A percentile compares a stretch with the other conserved stretches of the same genome.
These are phyloP conservation scores for Echeveria elegans DNA, from an alignment of 164 flowering plant genomes.

Conservation along the genomic window DNA sequence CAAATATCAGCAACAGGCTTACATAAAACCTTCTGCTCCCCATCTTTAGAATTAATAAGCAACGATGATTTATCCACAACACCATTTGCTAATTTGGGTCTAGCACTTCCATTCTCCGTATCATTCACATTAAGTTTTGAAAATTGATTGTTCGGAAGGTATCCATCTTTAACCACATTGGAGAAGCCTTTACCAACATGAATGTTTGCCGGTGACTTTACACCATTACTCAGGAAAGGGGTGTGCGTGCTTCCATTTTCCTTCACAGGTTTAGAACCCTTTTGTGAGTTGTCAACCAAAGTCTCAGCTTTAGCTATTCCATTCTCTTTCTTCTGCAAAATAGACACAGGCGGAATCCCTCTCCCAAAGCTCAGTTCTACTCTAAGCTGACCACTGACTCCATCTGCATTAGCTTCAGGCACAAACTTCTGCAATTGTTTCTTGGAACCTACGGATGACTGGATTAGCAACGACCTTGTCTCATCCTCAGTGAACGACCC, in stretches of 20 bases:
- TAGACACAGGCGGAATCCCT: conserved; percentile 14
- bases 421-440: conserved; percentile 32
- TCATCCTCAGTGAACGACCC: conserved; percentile 92
- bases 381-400: conserved; percentile 13
- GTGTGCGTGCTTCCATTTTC: conserved; percentile 34
- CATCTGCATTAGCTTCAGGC: conserved; percentile 28
- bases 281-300: conserved; percentile 3
- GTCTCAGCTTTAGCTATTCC: conserved; percentile 1
- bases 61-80: conserved; percentile 14
- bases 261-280: conserved; percentile 10
- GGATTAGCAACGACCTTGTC: conserved; percentile 32
- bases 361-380: conserved; percentile 17
- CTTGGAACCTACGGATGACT: conserved; percentile 22
- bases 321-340: neutral
- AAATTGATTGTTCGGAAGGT: conserved; percentile 14
- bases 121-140: conserved; percentile 13
- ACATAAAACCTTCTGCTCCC: conserved; percentile 17
- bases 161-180: conserved; percentile 17
- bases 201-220: conserved; percentile 14
- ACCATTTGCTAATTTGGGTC: conserved; percentile 15
- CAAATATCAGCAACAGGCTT: conserved; percentile 15
- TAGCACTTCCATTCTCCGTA: conserved; percentile 20
- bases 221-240: conserved; percentile 21
- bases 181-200: conserved; percentile 13
- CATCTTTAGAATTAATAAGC: conserved; percentile 14